Evolutionary conservation across 2,329 filamentous ascomycete species (phyloP).

Genomic region (Periconia digitata): DNA sequence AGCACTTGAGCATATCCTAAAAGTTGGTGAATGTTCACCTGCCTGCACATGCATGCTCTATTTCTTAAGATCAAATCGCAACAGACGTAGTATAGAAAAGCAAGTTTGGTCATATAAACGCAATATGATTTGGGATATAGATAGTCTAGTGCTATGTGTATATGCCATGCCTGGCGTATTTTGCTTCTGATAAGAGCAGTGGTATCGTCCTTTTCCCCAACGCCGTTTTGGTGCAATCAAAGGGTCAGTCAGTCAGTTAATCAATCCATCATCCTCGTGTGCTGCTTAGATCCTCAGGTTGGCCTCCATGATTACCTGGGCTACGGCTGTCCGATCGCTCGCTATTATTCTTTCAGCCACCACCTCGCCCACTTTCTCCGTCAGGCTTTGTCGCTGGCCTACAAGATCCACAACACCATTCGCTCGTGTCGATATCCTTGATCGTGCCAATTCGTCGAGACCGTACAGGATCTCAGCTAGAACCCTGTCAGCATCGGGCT

Average conservation of each 20-base stretch:
- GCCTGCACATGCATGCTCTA: too few species aligned
- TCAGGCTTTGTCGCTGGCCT: conserved; percentile 43
- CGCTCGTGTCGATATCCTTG: conserved; percentile 33
- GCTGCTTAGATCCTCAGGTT: conserved; percentile 14
- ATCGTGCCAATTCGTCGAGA: conserved; percentile 56
- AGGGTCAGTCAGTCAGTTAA: too few species aligned
- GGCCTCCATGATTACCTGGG: conserved; percentile 26
- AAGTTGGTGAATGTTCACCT: too few species aligned
- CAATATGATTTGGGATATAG: background rate
- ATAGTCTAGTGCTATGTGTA: background rate
- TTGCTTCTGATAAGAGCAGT: conserved; percentile 2
- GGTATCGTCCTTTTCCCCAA: conserved; percentile 12
- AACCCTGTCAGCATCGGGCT: conserved; percentile 63
- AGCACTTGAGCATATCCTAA: too few species aligned
- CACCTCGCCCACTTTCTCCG: conserved; percentile 49
- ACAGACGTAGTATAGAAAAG: too few species aligned
- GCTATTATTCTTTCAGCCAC: conserved; percentile 45
- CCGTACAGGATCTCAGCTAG: conserved; percentile 59
- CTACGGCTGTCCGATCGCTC: conserved; percentile 35
- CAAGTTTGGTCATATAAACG: too few species aligned
- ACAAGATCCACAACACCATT: conserved; percentile 48
- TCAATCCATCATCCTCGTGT: background rate
- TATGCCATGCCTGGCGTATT: background rate
- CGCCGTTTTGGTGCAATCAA: background rate
- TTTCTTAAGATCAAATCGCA: too few species aligned